Evolutionary conservation across 139 green algal species (phyloP).

Genomic region (Dunaliella primolecta): DNA sequence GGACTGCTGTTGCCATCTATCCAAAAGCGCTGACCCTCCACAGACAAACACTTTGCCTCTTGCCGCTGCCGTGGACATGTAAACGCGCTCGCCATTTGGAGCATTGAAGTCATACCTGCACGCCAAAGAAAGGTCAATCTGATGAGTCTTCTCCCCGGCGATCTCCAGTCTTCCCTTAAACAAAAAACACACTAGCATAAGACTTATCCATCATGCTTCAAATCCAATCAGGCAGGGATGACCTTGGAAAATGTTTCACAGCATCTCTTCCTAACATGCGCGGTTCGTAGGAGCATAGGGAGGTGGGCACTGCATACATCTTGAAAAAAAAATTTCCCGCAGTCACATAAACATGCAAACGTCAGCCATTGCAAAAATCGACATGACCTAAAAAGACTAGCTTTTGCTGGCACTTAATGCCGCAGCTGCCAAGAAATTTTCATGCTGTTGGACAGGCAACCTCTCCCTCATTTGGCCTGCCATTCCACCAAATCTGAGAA

Average conservation of each 20-base stretch:
- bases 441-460: neutral
- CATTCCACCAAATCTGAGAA: neutral
- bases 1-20: neutral
- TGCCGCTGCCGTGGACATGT: constrained; percentile 25
- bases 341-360: neutral
- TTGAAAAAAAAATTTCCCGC: no score
- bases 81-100: constrained; percentile 6
- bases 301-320: no score
- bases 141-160: no score
- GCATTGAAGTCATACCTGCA: constrained; percentile 27
- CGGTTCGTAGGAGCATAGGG: no score
- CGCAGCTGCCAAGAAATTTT: neutral
- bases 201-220: neutral
- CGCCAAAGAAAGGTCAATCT: neutral
- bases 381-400: neutral
- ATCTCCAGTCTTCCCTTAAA: no score
- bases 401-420: neutral
- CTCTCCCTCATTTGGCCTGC: no score
- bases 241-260: neutral
- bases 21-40: neutral
- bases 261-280: no score
- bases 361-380: neutral
- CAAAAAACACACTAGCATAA: neutral
- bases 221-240: neutral
- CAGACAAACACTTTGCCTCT: constrained; percentile 21